A percentile compares a stretch with the other conserved stretches of the same genome.
Evolutionary conservation across 345 rosid species (phyloP).

Genomic region (Populus tremula): DNA sequence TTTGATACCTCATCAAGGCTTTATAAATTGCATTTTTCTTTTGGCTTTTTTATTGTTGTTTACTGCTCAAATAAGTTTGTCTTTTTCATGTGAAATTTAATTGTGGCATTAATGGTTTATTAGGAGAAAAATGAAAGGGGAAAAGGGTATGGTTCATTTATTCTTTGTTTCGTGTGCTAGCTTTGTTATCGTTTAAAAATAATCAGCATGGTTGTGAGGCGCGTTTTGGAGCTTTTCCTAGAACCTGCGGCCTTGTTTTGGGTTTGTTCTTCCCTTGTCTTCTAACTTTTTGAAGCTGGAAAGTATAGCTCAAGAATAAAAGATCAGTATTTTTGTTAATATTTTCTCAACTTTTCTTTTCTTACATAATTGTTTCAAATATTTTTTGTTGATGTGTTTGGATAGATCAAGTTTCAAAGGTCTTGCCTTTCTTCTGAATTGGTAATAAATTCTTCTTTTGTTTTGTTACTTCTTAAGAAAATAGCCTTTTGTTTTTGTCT

Average conservation of each 20-base stretch:
- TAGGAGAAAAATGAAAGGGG: neutral
- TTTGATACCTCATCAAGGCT: neutral
- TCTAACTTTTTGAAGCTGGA: neutral
- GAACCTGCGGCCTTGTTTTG: neutral
- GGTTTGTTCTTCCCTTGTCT: neutral
- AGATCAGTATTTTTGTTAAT: neutral
- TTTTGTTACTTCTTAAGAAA: neutral
- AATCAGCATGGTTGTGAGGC: neutral
- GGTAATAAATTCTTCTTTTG: neutral
- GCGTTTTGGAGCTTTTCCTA: neutral
- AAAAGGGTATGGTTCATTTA: neutral
- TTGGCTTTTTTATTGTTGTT: neutral
- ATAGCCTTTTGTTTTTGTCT: neutral
- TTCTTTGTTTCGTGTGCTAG: neutral
- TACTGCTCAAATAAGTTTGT: neutral
- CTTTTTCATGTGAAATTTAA: neutral
- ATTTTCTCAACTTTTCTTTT: neutral
- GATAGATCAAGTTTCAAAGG: neutral
- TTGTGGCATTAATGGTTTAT: neutral
- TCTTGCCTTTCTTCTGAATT: neutral
- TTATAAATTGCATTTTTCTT: neutral
- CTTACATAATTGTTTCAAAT: neutral
- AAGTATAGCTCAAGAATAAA: neutral
- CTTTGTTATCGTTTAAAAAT: neutral
- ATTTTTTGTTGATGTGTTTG: neutral